Conservation (phyloP, 805 yeast species). For the Spencermartinsiella europaea region DNA sequence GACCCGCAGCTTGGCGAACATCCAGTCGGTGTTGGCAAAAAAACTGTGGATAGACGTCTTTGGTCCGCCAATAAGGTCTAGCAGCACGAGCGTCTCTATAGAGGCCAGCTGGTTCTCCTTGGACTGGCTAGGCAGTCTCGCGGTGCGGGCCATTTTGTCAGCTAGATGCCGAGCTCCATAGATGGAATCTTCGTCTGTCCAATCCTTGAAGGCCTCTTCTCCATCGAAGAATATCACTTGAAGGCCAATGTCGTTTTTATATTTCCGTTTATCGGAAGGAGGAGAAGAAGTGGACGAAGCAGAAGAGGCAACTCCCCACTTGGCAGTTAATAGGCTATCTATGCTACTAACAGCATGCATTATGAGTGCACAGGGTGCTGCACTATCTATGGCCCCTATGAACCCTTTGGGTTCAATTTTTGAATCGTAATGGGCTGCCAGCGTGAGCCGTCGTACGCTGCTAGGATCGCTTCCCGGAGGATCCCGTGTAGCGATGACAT, state of each 20-base stretch:
- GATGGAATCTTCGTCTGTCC: constrained; percentile 49
- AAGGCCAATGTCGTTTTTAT: constrained; percentile 31
- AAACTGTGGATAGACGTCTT: constrained; percentile 38
- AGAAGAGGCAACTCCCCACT: constrained; percentile 16
- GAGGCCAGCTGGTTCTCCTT: constrained; percentile 21
- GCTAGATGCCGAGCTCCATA: constrained; percentile 54
- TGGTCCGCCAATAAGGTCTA: constrained; percentile 47
- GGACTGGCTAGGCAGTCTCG: constrained; percentile 9
- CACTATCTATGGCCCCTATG: constrained; percentile 57
- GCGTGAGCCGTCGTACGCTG: constrained; percentile 30
- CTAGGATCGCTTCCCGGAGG: constrained; percentile 20
- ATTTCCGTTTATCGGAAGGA: background rate
- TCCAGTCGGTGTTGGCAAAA: constrained; percentile 37
- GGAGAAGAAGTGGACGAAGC: background rate
- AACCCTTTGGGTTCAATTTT: constrained; percentile 47
- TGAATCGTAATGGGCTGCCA: constrained; percentile 56
- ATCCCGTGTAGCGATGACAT: constrained; percentile 28
- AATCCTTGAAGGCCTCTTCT: constrained; percentile 52
- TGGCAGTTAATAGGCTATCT: constrained; percentile 20
- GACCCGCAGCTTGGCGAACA: constrained; percentile 34
- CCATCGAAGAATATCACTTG: constrained; percentile 55
- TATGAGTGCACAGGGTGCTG: constrained; percentile 51
- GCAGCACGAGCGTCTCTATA: constrained; percentile 43
- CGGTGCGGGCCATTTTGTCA: constrained; percentile 30
- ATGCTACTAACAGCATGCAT: constrained; percentile 38